phyloP scores from a whole-genome alignment of 1,284 basidiomycete genomes.

The Cutaneotrichosporon arboriforme region DNA sequence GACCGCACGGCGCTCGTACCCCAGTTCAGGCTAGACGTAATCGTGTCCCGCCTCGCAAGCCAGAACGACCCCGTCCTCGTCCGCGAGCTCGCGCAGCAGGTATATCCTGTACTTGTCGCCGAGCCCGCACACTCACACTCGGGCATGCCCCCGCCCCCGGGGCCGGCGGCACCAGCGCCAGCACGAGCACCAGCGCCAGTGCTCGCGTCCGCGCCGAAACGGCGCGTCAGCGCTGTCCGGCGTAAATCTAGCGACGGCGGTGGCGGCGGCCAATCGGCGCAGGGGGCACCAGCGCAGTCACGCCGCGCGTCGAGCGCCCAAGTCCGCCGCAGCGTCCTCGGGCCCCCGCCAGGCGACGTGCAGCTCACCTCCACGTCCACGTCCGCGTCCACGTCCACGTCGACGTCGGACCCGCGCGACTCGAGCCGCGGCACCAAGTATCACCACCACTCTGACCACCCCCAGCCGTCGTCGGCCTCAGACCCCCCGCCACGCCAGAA shows the following conservation, averaged over 20 bases:
- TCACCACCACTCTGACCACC: too few species aligned
- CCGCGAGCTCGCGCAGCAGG: constrained; percentile 56
- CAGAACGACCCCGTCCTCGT: constrained; percentile 84
- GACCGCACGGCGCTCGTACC: constrained; percentile 75
- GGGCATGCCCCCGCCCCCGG: background rate
- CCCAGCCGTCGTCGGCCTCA: background rate
- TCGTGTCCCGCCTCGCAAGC: constrained; percentile 70
- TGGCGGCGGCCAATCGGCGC: background rate
- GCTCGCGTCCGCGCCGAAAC: background rate
- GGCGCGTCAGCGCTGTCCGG: background rate
- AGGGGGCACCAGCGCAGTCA: background rate
- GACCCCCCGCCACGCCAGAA: constrained; percentile 23
- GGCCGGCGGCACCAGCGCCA: background rate
- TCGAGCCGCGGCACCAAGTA: too few species aligned
- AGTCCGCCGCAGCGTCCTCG: background rate
- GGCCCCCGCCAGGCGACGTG: background rate
- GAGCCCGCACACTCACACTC: constrained; percentile 17
- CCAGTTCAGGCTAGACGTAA: constrained; percentile 67
- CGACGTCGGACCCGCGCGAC: background rate
- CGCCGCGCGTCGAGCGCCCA: background rate
- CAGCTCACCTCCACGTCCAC: background rate
- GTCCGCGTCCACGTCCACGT: too few species aligned
- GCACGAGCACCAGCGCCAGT: background rate
- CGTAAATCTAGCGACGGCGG: background rate
- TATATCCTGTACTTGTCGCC: constrained; percentile 30